Conservation (phyloP, 805 yeast species). For the Kregervanrija fluxuum region DNA sequence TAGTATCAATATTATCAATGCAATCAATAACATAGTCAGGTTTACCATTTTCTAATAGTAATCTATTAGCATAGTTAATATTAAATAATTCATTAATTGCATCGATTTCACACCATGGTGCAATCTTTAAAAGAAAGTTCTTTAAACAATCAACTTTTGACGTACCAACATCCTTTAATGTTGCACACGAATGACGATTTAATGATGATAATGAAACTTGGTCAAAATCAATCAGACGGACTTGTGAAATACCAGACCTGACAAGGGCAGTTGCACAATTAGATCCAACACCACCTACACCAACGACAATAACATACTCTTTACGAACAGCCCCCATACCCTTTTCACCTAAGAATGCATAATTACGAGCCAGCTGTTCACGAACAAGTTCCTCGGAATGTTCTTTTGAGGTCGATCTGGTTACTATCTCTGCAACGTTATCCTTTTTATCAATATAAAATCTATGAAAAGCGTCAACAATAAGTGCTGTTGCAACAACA, state of each 20-base stretch:
- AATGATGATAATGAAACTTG: conserved; percentile 90
- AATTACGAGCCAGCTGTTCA: conserved; percentile 91
- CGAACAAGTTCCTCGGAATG: conserved; percentile 66
- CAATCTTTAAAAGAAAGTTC: conserved; percentile 59
- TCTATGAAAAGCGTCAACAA: conserved; percentile 2
- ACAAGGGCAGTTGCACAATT: conserved; percentile 90
- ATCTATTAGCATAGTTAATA: conserved; percentile 52
- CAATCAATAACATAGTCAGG: conserved; percentile 89
- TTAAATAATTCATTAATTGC: conserved; percentile 75
- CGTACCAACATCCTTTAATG: conserved; percentile 84
- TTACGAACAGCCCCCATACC: conserved; percentile 70
- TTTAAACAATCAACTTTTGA: conserved; percentile 80
- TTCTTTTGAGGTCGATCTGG: conserved; percentile 1
- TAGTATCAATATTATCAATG: conserved; percentile 95
- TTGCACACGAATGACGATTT: conserved; percentile 93
- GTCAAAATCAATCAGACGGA: conserved; percentile 87
- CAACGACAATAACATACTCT: conserved; percentile 71
- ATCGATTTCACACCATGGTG: conserved; percentile 92
- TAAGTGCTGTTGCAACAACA: conserved; percentile 1
- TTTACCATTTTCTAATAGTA: conserved; percentile 40
- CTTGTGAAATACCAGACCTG: conserved; percentile 78
- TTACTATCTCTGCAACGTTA: too few species aligned
- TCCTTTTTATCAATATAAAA: background rate
- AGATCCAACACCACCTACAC: conserved; percentile 98
- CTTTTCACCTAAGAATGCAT: conserved; percentile 82